Base-by-base conservation (phyloP, 768 basidiomycete species). In the Hemileccinum impolitum region DNA sequence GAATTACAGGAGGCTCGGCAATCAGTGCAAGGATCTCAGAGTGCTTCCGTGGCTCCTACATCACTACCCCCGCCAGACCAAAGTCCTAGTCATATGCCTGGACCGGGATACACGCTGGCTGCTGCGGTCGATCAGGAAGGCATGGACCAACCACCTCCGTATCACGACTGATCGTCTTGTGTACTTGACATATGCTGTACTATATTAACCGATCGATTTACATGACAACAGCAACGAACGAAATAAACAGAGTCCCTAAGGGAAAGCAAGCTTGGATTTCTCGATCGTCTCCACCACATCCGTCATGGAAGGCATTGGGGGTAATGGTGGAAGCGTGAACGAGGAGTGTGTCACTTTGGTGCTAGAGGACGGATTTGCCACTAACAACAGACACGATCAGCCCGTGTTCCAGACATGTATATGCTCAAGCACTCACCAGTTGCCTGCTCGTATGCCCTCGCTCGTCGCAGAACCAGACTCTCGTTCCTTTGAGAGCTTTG, bases 1-100 rank as follows among this genome's bases (percentile, higher is more conserved):
- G 70, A 79, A 51, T 69, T 63, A 43, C 70, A 80, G 38, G 70
- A 60, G 47, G 76, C 75, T 37, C 70, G 73, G 40, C 70, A 64
- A 34, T 65, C 58, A 3, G 61, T 46, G 5, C 49, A 9, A n/a
- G 53, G n/a, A 15, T 36, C 51, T 23, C 40, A 31, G 17, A 30
- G 18, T 15, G 23, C 19, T 2, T 14, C 36, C 0, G 30, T 6
- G 30, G n/a, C 32, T 2, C 17, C 4, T 15, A 6, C 25, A 4
- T 4, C 30, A 3, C 50, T 44, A 25, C 55, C 54, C 2, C 4
- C 43, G 14, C 18, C n/a, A 7, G 44, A 50, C 8, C 39, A 34
- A 6, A 39, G 32, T 14, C 35, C 39, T 1, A 4, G 3, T 6
- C 19, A 45, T 8, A 69, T 69, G 63, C 63, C 65, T 37, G 66